phyloP scores from a whole-genome alignment of 2,329 filamentous ascomycete species.

The Pleomassaria siparia region DNA sequence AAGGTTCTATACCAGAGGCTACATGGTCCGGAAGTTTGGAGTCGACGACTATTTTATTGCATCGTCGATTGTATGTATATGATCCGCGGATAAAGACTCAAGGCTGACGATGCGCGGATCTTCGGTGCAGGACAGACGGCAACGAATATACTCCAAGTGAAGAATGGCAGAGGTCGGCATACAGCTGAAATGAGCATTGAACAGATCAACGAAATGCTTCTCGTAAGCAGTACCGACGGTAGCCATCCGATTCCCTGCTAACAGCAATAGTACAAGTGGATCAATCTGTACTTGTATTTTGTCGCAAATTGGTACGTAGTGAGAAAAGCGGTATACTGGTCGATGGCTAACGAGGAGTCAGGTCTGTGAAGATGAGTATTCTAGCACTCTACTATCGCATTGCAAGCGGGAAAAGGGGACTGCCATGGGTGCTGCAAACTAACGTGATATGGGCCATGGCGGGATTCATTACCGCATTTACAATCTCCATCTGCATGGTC shows the following conservation, averaged over 20 bases:
- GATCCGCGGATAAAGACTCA: neutral
- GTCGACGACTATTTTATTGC: constrained; percentile 30
- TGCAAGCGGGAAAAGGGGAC: constrained; percentile 22
- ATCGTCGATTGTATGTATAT: constrained; percentile 16
- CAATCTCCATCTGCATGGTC: constrained; percentile 24
- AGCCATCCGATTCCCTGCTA: neutral
- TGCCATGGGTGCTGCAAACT: constrained; percentile 26
- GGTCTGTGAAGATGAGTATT: constrained; percentile 36
- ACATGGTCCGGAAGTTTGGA: constrained; percentile 28
- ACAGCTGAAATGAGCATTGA: constrained; percentile 16
- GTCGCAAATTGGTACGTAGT: constrained; percentile 26
- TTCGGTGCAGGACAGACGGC: constrained; percentile 28
- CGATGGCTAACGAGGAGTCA: constrained; percentile 2
- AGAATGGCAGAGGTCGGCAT: constrained; percentile 27
- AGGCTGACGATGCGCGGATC: constrained; percentile 9
- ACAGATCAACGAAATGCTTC: constrained; percentile 24
- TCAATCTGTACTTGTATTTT: constrained; percentile 31
- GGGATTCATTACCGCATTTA: constrained; percentile 22
- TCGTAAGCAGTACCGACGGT: constrained; percentile 15
- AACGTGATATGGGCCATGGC: constrained; percentile 23
- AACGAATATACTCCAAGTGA: constrained; percentile 27
- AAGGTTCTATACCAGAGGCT: constrained; percentile 28
- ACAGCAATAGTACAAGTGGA: constrained; percentile 25
- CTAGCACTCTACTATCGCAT: constrained; percentile 31
- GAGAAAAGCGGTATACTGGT: neutral